Base-by-base conservation (phyloP, 768 basidiomycete genomes). In the Russula emetica region DNA sequence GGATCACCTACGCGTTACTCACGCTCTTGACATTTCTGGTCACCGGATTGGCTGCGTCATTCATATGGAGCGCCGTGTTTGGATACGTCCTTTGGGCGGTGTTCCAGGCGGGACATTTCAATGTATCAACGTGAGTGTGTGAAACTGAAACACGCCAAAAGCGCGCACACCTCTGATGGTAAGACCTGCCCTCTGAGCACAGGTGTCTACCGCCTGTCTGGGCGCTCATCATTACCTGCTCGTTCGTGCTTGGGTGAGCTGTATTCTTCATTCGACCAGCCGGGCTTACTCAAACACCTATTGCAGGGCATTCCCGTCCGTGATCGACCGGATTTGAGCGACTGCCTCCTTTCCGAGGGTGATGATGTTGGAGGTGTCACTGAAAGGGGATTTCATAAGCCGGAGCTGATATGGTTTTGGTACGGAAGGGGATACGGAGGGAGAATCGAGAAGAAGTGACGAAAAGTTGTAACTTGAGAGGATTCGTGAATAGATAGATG, bases 161-260 rank as follows among this genome's bases (percentile, higher is more conserved):
- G 20, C 18, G 52, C 34, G 61, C 54, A 22, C 36, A 38, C 18
- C 10, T 24, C 26, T 55, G 36, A 55, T 30, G 54, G 16, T 2
- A 32, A 20, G n/a, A 10, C 28, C 4, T 54, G 42, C 22, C 28
- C 26, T 44, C 13, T 22, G 42, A 26, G 5, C 10, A 32, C 26
- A 69, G 68, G n/a, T 67, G 62, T 60, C 24, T 69, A 24, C 68
- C 68, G 22, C 56, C 59, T 18, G 45, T 69, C 8, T 69, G 68
- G 68, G 68, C 68, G 47, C 66, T 69, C 44, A 62, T 69, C n/a
- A 61, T 67, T 49, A 63, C 62, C 7, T 36, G 47, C 30, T 49
- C 62, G 9, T 59, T 57, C n/a, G 52, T 67, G 30, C 59, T 69
- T 36, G 62, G 66, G 68, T 69, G 51, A 40, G 51, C 16, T 5